A percentile compares a stretch with the other conserved stretches of the same genome.
Conservation (phyloP, 129 eudicot genomes). For the Scalesia atractyloides region DNA sequence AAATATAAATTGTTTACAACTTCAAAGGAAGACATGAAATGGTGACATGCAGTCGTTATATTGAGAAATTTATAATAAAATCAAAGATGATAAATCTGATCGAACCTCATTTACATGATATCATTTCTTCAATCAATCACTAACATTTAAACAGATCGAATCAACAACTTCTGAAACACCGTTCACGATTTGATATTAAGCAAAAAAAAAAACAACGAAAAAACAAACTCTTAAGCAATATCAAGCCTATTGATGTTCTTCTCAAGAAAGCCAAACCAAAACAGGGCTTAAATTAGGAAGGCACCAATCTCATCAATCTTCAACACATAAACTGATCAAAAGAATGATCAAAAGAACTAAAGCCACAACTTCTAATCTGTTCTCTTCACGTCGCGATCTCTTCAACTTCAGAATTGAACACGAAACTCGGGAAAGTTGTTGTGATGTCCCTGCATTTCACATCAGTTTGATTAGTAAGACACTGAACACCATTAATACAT, state of each 20-base stretch:
- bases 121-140: background rate
- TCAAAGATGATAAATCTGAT: conserved; percentile 2
- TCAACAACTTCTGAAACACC: conserved; percentile 7
- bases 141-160: conserved; percentile 16
- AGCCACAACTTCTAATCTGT: conserved; percentile 13
- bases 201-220: background rate
- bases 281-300: conserved; percentile 16
- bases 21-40: background rate
- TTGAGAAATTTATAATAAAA: background rate
- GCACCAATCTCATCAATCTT: conserved; percentile 15
- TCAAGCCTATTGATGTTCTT: conserved; percentile 19
- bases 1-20: background rate
- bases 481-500: too few species aligned
- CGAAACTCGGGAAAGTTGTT: conserved; percentile 91
- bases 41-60: background rate
- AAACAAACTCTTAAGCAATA: background rate
- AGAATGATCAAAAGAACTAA: conserved; percentile 10
- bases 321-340: conserved; percentile 6
- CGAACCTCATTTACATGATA: background rate
- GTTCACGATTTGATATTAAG: conserved; percentile 9
- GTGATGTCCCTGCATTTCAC: conserved; percentile 81
- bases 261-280: conserved; percentile 36
- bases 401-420: conserved; percentile 90
- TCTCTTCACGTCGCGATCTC: conserved; percentile 64
- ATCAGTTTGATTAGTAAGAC: background rate